Percentiles rank a stretch among this genome's conserved stretches.
These are phyloP conservation scores for Piloderma croceum DNA, from an alignment of 768 basidiomycete genomes.

Conservation along the genomic window DNA sequence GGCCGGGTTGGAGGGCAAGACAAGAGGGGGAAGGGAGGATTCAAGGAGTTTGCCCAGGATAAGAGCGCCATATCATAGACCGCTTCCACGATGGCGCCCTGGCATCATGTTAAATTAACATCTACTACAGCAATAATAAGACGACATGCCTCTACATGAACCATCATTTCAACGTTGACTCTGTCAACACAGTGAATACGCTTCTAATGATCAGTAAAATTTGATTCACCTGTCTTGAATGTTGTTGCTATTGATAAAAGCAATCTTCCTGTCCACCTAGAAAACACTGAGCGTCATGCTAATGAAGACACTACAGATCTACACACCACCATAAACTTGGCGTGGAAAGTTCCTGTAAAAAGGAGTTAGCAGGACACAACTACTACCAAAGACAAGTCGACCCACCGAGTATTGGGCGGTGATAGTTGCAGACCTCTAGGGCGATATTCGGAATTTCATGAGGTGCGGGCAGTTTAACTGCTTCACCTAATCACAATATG, in stretches of 20 bases:
- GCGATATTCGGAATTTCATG: constrained; percentile 57
- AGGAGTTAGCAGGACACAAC: constrained; percentile 19
- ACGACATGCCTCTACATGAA: no score
- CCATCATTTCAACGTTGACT: constrained; percentile 54
- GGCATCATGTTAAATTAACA: constrained; percentile 18
- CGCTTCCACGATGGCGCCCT: constrained; percentile 64
- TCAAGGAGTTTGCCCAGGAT: constrained; percentile 48
- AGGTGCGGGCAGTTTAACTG: constrained; percentile 45
- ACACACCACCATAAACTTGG: constrained; percentile 65
- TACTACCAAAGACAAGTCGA: not conserved
- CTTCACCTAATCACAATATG: no score
- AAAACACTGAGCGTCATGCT: no score
- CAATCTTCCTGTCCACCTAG: constrained; percentile 66
- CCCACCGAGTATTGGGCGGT: constrained; percentile 24
- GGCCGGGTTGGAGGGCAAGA: no score
- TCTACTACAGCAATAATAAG: no score
- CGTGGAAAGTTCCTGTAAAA: constrained; percentile 63
- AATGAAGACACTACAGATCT: no score
- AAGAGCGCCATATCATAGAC: constrained; percentile 67
- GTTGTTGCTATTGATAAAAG: constrained; percentile 62
- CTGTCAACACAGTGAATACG: no score
- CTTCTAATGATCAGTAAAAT: no score
- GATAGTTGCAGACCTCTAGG: constrained; percentile 56
- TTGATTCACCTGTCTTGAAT: no score
- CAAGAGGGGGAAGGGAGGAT: constrained; percentile 43